Evolutionary conservation across 441 rosid genomes (phyloP).

Genomic region (Adansonia rubrostipa): DNA sequence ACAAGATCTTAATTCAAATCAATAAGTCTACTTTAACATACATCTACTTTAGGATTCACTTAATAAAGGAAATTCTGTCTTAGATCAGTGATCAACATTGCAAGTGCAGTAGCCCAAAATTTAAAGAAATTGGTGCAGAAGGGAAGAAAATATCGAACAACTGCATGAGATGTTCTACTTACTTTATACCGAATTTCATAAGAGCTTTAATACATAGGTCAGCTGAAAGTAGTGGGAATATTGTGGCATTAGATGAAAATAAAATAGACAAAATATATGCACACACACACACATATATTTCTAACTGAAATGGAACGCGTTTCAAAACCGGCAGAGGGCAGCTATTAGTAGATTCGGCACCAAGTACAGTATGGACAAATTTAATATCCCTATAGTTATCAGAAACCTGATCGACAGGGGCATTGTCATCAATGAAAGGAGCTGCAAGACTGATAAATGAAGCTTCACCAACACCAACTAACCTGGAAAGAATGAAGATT

Average conservation of each 20-base stretch:
- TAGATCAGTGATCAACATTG: constrained; percentile 15
- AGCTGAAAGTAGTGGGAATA: neutral
- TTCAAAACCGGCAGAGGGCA: neutral
- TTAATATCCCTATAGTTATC: neutral
- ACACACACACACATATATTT: neutral
- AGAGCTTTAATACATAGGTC: neutral
- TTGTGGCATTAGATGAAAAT: neutral
- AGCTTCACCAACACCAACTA: constrained; percentile 99
- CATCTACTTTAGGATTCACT: neutral
- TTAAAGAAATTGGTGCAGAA: neutral
- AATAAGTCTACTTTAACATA: neutral
- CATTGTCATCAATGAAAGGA: constrained; percentile 95
- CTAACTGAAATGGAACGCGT: neutral
- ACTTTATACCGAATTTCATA: neutral
- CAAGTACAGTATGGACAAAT: neutral
- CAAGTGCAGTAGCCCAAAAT: neutral
- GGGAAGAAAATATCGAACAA: neutral
- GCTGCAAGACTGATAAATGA: constrained; percentile 98
- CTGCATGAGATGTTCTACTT: neutral
- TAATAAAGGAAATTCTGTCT: neutral
- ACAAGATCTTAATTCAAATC: constrained; percentile 2
- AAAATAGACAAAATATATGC: neutral
- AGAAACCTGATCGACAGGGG: constrained; percentile 81
- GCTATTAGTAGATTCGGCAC: neutral
- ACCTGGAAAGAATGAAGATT: constrained; percentile 54